phyloP scores from a whole-genome alignment of 106 monocot species.

The Xerophyta viscosa region DNA sequence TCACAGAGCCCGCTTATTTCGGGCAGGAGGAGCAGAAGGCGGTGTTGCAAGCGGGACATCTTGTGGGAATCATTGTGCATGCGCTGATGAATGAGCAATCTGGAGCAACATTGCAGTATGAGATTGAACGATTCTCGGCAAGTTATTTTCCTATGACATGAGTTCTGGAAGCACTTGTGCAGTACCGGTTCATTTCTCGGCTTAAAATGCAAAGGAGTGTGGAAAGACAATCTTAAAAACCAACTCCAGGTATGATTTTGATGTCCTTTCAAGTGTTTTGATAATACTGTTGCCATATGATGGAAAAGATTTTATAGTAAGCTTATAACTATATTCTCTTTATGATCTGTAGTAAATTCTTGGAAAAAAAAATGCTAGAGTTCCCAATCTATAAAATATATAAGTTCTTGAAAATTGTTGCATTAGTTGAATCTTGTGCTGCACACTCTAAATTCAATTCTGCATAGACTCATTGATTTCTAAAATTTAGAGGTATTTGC shows the following conservation, averaged over 20 bases:
- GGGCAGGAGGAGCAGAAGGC: constrained; percentile 89
- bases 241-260: constrained; percentile 69
- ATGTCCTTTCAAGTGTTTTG: not conserved
- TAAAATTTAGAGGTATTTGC: no score
- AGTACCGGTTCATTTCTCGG: constrained; percentile 77
- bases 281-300: no score
- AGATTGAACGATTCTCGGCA: constrained; percentile 85
- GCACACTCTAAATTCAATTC: no score
- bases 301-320: no score
- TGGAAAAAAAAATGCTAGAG: no score
- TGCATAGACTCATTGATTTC: no score
- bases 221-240: constrained; percentile 82
- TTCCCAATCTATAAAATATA: no score
- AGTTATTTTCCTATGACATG: constrained; percentile 93
- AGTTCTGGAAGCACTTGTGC: constrained; percentile 85
- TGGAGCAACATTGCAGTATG: constrained; percentile 94
- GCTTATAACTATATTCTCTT: no score
- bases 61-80: constrained; percentile 86
- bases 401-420: no score
- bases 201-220: constrained; percentile 79
- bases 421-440: no score
- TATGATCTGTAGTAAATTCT: no score
- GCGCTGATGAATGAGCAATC: constrained; percentile 84
- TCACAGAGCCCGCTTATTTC: constrained; percentile 75
- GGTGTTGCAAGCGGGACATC: constrained; percentile 77